These are phyloP conservation scores for Eutypella sp. DNA, from an alignment of 2,329 filamentous ascomycete species.

Conservation along the genomic window DNA sequence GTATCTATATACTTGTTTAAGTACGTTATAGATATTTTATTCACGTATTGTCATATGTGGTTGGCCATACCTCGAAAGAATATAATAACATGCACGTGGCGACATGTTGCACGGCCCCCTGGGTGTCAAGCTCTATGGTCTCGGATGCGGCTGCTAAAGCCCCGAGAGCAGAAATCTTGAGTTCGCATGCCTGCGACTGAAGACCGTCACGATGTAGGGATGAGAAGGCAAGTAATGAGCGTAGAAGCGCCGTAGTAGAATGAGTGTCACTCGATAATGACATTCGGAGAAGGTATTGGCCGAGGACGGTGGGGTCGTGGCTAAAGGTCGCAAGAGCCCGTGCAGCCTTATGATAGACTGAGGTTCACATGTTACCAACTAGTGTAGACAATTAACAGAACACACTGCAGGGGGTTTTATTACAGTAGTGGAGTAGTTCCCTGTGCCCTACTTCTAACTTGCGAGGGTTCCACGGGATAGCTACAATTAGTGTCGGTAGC, in stretches of 20 bases:
- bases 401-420: neutral
- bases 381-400: neutral
- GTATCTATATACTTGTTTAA: too few species aligned
- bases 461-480: neutral
- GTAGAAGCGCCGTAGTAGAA: slow-evolving; percentile 13
- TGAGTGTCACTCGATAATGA: slow-evolving; percentile 14
- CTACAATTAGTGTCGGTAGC: neutral
- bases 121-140: slow-evolving; percentile 1
- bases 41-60: too few species aligned
- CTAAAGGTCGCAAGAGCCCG: neutral
- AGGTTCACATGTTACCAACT: neutral
- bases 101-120: slow-evolving; percentile 19
- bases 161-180: slow-evolving; percentile 16
- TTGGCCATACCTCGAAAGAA: too few species aligned
- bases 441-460: neutral
- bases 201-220: slow-evolving; percentile 13
- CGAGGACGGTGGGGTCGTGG: neutral
- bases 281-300: slow-evolving; percentile 17
- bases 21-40: too few species aligned
- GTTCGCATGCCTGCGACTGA: slow-evolving; percentile 14
- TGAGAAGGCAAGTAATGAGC: slow-evolving; percentile 16
- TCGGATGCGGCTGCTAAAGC: slow-evolving; percentile 7
- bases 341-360: neutral
- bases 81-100: slow-evolving; percentile 21
- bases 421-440: neutral